Conservation (phyloP, 2,329 filamentous ascomycete species). For the Thermomyces lanuginosus region DNA sequence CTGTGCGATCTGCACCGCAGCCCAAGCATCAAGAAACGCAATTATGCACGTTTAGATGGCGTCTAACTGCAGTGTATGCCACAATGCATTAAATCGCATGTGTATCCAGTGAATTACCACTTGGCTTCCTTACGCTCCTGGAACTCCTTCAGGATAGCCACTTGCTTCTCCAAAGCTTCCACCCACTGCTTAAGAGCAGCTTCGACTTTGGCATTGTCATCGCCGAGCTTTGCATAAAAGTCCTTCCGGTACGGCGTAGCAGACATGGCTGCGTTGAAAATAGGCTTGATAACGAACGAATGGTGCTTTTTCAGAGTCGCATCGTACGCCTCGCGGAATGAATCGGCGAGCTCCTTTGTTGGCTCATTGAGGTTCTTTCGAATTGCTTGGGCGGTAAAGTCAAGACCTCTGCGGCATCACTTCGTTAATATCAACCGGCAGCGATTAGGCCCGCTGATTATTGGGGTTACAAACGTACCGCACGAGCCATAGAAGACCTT, state of each 20-base stretch:
- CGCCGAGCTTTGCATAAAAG: conserved; percentile 72
- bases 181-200: conserved; percentile 56
- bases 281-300: conserved; percentile 71
- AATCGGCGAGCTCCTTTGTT: conserved; percentile 60
- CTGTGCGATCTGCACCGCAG: no score
- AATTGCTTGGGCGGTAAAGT: conserved; percentile 80
- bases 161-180: conserved; percentile 56
- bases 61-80: no score
- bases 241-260: conserved; percentile 85
- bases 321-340: conserved; percentile 74
- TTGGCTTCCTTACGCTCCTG: conserved; percentile 38
- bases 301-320: conserved; percentile 84
- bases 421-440: background rate
- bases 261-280: conserved; percentile 86
- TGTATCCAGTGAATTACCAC: conserved; percentile 20
- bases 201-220: conserved; percentile 38
- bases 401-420: conserved; percentile 51
- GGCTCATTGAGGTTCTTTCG: conserved; percentile 55
- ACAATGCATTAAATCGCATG: no score
- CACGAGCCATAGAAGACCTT: conserved; percentile 79
- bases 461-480: conserved; percentile 42
- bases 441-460: background rate
- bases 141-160: conserved; percentile 58
- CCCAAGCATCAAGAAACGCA: background rate
- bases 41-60: background rate